These are phyloP conservation scores for Turritis glabra DNA, from an alignment of 345 rosid genomes.

Conservation along the genomic window DNA sequence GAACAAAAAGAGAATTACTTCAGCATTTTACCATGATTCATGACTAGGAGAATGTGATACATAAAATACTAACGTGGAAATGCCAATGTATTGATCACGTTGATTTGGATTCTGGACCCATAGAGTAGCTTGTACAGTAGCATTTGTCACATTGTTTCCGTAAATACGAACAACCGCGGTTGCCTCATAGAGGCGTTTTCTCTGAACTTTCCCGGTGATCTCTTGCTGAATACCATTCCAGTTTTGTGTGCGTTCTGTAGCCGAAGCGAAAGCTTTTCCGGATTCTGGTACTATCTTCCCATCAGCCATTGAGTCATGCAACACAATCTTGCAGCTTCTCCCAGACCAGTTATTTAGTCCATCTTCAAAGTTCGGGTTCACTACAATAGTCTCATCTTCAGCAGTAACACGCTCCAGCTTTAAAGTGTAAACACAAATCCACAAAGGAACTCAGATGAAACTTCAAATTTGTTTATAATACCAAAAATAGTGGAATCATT, in stretches of 20 bases:
- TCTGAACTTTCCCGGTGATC: conserved; percentile 63
- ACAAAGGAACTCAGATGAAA: background rate
- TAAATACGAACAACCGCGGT: conserved; percentile 68
- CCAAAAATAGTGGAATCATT: too few relatives aligned
- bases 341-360: conserved; percentile 86
- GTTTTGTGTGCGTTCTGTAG: conserved; percentile 72
- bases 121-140: conserved; percentile 63
- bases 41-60: background rate
- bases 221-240: conserved; percentile 96
- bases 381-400: conserved; percentile 60
- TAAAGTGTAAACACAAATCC: background rate
- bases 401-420: conserved; percentile 31
- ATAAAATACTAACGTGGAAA: conserved; percentile 56
- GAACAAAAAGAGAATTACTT: conserved; percentile 42
- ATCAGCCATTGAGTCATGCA: conserved; percentile 75
- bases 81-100: conserved; percentile 71
- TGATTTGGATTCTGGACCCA: conserved; percentile 73
- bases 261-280: conserved; percentile 69
- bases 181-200: conserved; percentile 69
- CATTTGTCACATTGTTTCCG: conserved; percentile 56
- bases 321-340: conserved; percentile 71
- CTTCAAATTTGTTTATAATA: background rate
- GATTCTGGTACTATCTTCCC: conserved; percentile 68
- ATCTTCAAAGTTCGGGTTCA: conserved; percentile 77
- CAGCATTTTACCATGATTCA: conserved; percentile 60